phyloP scores from a whole-genome alignment of 805 yeast genomes.

The Grigorovia yakushimaensis region DNA sequence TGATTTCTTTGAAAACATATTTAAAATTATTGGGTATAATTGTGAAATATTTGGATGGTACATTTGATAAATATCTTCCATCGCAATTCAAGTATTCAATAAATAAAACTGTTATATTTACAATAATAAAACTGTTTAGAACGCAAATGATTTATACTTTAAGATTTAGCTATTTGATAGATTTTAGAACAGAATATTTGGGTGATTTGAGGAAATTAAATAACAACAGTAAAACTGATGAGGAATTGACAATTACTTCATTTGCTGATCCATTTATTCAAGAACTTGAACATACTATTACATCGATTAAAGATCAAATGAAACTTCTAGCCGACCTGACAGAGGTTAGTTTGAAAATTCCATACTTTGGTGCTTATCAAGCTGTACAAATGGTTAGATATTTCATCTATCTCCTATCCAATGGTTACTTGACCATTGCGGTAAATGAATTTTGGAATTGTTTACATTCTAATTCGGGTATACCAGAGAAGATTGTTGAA shows the following conservation, averaged over 20 bases:
- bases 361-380: constrained; percentile 10
- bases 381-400: constrained; percentile 11
- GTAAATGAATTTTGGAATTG: constrained; percentile 10
- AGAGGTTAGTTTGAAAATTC: constrained; percentile 2
- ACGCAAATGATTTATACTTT: constrained; percentile 8
- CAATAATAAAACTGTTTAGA: constrained; percentile 9
- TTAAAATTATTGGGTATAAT: constrained; percentile 3
- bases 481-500: constrained; percentile 7
- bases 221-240: neutral
- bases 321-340: constrained; percentile 3
- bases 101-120: constrained; percentile 9
- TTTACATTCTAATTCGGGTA: constrained; percentile 4
- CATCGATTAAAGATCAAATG: constrained; percentile 6
- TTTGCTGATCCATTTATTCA: neutral
- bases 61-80: constrained; percentile 1
- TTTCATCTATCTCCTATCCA: constrained; percentile 9
- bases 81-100: constrained; percentile 5
- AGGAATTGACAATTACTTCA: neutral
- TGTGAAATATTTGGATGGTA: constrained; percentile 7
- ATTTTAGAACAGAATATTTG: neutral
- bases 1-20: constrained; percentile 4
- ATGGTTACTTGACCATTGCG: constrained; percentile 3
- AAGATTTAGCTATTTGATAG: constrained; percentile 9
- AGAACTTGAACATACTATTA: neutral
- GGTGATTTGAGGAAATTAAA: neutral